A percentile compares a stretch with the other conserved stretches of the same genome.
Evolutionary conservation across 2,329 filamentous ascomycete genomes (phyloP).

Genomic region (Colletotrichum falcatum): DNA sequence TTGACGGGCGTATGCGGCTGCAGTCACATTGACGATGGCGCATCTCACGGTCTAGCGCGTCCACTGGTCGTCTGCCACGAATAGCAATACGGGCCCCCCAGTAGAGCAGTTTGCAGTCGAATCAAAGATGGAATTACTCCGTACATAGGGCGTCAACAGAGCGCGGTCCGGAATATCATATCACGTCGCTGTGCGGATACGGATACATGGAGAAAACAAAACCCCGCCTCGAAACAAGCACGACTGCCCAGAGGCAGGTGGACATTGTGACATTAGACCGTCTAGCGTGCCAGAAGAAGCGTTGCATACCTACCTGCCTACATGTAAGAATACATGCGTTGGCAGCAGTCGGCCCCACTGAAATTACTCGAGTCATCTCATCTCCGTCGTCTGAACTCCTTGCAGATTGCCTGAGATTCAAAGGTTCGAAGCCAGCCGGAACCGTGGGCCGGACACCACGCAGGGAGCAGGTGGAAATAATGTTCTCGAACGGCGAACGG

Average conservation of each 20-base stretch:
- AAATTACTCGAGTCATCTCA: constrained; percentile 35
- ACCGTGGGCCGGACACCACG: constrained; percentile 5
- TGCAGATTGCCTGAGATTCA: constrained; percentile 26
- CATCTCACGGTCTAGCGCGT: constrained; percentile 8
- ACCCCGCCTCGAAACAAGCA: constrained; percentile 9
- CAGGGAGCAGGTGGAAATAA: not conserved
- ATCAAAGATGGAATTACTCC: constrained; percentile 30
- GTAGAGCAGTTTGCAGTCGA: constrained; percentile 28
- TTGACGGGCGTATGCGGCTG: constrained; percentile 17
- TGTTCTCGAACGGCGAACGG: constrained; percentile 4
- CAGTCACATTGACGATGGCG: constrained; percentile 21
- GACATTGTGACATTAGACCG: no score
- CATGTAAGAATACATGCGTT: not conserved
- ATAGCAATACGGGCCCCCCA: constrained; percentile 2
- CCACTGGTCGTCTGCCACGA: constrained; percentile 6
- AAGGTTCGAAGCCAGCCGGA: constrained; percentile 5
- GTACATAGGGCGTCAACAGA: constrained; percentile 13
- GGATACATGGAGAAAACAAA: constrained; percentile 24
- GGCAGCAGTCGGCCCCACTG: constrained; percentile 19
- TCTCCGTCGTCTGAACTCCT: constrained; percentile 38
- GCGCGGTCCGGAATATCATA: constrained; percentile 31
- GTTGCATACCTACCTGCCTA: constrained; percentile 10
- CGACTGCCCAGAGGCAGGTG: no score
- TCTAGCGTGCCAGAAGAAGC: constrained; percentile 14
- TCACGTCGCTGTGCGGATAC: constrained; percentile 36